Conservation (phyloP, 2,329 filamentous ascomycete genomes). For the Cladosporium sp. region DNA sequence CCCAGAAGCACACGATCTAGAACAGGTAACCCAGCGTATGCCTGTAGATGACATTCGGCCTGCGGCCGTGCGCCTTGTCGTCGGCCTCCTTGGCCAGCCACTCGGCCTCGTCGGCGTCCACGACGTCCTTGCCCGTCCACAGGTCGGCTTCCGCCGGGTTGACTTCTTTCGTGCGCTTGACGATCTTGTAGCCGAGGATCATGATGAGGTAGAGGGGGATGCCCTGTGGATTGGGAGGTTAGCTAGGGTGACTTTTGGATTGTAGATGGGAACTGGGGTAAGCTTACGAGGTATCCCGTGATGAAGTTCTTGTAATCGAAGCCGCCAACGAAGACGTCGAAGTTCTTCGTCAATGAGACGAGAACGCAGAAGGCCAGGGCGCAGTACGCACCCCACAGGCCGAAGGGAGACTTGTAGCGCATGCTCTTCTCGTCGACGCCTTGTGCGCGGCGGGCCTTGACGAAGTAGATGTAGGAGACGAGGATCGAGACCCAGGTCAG, state of each 20-base stretch:
- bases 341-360: constrained; percentile 79
- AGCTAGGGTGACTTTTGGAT: no score
- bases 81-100: constrained; percentile 27
- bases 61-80: constrained; percentile 20
- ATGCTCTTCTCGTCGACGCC: constrained; percentile 38
- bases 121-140: constrained; percentile 53
- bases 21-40: constrained; percentile 25
- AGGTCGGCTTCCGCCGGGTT: constrained; percentile 50
- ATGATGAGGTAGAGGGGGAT: constrained; percentile 66
- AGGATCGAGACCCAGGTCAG: constrained; percentile 46
- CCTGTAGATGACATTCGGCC: constrained; percentile 6
- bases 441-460: constrained; percentile 41
- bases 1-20: constrained; percentile 11
- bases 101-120: constrained; percentile 50
- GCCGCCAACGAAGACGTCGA: constrained; percentile 59
- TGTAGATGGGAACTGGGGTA: no score
- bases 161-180: constrained; percentile 53
- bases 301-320: constrained; percentile 73
- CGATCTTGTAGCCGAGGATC: constrained; percentile 57
- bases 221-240: constrained; percentile 34
- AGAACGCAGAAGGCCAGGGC: constrained; percentile 65
- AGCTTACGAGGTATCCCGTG: constrained; percentile 16
- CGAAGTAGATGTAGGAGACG: constrained; percentile 44
- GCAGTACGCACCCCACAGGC: constrained; percentile 60
- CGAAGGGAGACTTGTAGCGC: constrained; percentile 61